Base-by-base conservation (phyloP, 495 filamentous ascomycete species). In the Aspergillus olivimuriae region DNA sequence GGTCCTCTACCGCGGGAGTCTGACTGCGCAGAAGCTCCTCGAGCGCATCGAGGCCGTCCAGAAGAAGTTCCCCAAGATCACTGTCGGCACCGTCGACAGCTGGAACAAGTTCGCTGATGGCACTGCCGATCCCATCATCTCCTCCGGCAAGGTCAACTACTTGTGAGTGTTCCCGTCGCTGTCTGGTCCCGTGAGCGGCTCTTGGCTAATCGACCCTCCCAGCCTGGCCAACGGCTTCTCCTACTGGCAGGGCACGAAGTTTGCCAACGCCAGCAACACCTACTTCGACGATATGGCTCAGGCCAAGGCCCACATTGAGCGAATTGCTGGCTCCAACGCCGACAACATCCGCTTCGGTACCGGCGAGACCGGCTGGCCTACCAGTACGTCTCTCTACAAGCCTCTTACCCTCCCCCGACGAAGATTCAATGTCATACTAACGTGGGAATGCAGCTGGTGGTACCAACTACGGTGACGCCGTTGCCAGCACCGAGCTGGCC, bases 21-120 rank as follows among this genome's bases (percentile, higher is more conserved):
- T 87, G 58, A 86, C 75, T 26, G 85, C 77, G 14, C 56, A 66
- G 7, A 57, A 80, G 48, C 78, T 91, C 30, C 60, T 80, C 44
- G 60, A 57, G 24, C 79, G 81, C 53, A 87, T 90, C 60, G 60
- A 77, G 37, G 71, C 77, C 33, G 74, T 84, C 20, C 75, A 78
- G 62, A 57, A 62, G 11, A 59, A 66, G 34, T 78, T 74, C 55
- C 74, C 59, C 34, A 63, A 53, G 20, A 62, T 81, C 50, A 78
- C 77, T 56, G 75, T 90, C 28, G 86, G 86, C 41, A 88, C 83
- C 15, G 86, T 85, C 4, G 86, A 91, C 66, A 79, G 73, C 59
- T 91, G 86, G 86, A 89, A 89, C 70, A 87, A 84, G 63, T 83
- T 74, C 54, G 73, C 76, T 30, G 83, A 89, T 57, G 84, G 82